phyloP scores from a whole-genome alignment of 2,329 filamentous ascomycete genomes.

The Fusarium sp. region DNA sequence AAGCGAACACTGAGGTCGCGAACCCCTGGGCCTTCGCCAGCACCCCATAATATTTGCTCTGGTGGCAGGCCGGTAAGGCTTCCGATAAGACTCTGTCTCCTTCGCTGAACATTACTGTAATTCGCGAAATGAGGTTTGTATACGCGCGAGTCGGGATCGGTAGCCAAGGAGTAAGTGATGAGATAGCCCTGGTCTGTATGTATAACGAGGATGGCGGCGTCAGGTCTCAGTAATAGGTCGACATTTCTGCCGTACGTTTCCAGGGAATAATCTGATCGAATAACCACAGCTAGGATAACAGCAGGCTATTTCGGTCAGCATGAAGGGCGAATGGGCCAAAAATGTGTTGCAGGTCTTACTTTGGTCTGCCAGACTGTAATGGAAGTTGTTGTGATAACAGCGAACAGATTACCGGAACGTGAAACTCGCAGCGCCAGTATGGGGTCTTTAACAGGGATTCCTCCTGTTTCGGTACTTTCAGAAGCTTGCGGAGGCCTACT shows the following conservation, averaged over 20 bases:
- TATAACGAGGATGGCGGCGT: constrained; percentile 90
- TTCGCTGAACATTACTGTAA: constrained; percentile 69
- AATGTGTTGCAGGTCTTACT: constrained; percentile 58
- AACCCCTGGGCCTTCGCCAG: constrained; percentile 84
- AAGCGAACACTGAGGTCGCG: constrained; percentile 91
- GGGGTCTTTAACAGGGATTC: constrained; percentile 65
- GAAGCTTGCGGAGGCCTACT: constrained; percentile 37
- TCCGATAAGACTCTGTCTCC: constrained; percentile 68
- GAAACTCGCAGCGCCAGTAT: constrained; percentile 81
- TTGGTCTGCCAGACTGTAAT: constrained; percentile 98
- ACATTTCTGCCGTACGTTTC: constrained; percentile 86
- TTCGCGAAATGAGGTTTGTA: constrained; percentile 85
- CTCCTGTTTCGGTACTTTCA: constrained; percentile 38
- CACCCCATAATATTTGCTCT: constrained; percentile 74
- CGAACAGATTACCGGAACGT: constrained; percentile 83
- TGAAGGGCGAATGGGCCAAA: not conserved
- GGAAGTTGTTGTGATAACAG: constrained; percentile 83
- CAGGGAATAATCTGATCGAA: constrained; percentile 83
- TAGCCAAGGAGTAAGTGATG: constrained; percentile 92
- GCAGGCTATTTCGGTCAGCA: constrained; percentile 70
- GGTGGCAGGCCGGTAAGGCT: constrained; percentile 63
- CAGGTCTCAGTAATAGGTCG: constrained; percentile 85
- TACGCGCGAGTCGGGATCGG: constrained; percentile 81
- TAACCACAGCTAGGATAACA: constrained; percentile 84
- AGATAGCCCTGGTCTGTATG: constrained; percentile 87